Evolutionary conservation across 225 moss, liverwort and hornwort genomes (phyloP).

Genomic region (Marchantia paleacea): DNA sequence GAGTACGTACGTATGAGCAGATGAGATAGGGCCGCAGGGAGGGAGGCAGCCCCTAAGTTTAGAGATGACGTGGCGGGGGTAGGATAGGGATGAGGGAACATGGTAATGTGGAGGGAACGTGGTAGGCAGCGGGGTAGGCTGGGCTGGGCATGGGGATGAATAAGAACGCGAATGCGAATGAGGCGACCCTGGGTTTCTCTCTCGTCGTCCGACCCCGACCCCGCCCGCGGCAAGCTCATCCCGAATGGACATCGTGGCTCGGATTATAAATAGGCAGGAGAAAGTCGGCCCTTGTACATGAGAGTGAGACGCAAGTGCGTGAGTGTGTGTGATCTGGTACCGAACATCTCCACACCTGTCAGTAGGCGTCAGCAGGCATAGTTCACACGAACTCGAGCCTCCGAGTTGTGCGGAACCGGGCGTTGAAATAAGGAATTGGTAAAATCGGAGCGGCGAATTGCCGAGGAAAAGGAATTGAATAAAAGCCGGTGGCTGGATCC

Average conservation of each 20-base stretch:
- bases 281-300: constrained; percentile 5
- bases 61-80: background rate
- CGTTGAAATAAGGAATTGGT: background rate
- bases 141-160: background rate
- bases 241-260: background rate
- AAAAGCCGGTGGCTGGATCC: background rate
- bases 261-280: constrained; percentile 12
- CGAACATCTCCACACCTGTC: constrained; percentile 14
- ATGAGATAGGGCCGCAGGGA: background rate
- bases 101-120: no score
- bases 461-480: constrained; percentile 1
- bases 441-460: background rate
- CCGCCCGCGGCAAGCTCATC: background rate
- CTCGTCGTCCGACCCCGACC: background rate
- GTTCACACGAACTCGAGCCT: background rate
- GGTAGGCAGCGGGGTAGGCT: background rate
- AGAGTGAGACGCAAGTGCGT: background rate
- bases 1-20: background rate
- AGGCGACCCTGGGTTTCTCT: background rate
- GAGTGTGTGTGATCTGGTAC: background rate
- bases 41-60: no score
- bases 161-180: background rate
- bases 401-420: constrained; percentile 6
- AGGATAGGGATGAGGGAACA: background rate
- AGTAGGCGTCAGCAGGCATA: background rate